Conservation (phyloP, 1,139 yeast species). For the Citeromyces siamensis region DNA sequence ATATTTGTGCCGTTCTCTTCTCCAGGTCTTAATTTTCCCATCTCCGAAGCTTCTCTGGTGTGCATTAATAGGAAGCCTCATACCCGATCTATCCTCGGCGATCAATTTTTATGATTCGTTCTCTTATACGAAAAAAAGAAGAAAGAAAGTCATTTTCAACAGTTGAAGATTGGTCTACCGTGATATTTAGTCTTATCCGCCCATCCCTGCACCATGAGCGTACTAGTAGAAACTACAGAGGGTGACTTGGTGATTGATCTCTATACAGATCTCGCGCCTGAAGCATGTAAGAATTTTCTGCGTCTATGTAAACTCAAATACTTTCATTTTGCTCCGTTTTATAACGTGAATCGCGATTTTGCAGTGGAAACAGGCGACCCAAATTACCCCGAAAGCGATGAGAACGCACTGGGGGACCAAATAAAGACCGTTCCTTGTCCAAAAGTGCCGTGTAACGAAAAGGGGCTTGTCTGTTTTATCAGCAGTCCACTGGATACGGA, state of each 20-base stretch:
- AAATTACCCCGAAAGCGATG: constrained; percentile 23
- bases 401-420: constrained; percentile 11
- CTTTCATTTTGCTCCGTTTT: constrained; percentile 40
- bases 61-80: no score
- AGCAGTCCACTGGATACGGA: constrained; percentile 8
- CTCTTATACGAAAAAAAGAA: no score
- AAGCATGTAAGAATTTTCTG: constrained; percentile 33
- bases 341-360: constrained; percentile 25
- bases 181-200: no score
- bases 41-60: no score
- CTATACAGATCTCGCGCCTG: constrained; percentile 22
- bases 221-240: constrained; percentile 10
- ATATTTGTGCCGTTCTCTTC: no score
- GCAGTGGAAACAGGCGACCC: constrained; percentile 37
- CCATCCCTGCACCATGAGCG: constrained; percentile 8
- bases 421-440: not conserved
- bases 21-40: no score
- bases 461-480: constrained; percentile 19
- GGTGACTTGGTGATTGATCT: constrained; percentile 46
- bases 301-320: constrained; percentile 41
- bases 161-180: no score
- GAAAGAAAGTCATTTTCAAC: no score
- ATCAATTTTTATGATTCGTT: no score
- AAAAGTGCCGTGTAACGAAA: constrained; percentile 15
- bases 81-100: no score